Base-by-base conservation (phyloP, 495 filamentous ascomycete genomes). In the Tuber borchii region DNA sequence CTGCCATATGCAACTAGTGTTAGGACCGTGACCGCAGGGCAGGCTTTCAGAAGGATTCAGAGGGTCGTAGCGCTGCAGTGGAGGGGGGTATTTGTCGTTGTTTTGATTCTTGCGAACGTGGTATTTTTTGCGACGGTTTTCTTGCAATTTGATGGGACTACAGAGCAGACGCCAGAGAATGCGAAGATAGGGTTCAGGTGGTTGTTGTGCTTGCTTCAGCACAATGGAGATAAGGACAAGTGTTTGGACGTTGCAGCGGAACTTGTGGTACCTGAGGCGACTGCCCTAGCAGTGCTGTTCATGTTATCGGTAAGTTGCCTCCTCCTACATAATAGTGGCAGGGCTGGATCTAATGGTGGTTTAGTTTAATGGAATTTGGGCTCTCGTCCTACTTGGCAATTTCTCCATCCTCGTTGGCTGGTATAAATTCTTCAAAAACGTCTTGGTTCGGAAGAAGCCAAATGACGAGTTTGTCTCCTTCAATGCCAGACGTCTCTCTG, bases 31-130 rank as follows among this genome's bases (percentile, higher is more conserved):
- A 94, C 93, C 10, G 93, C 96, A 31, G 88, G 91, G 71, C 94
- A 95, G 80, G 94, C 95, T 37, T 97, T 96, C 79, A 89, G 91
- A 74, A 90, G 96, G 70, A 88, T 98, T 46, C 88, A 89, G 71
- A 90, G 93, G 75, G 93, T 98, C 69, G 87, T 98, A n/a, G 89
- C 91, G 82, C 87, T 99, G 4, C 95, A 99, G 84, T 99, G 95
- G 95, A 88, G 96, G 76, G 93, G 93, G 70, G 93, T 97, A 69
- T 88, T 89, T 40, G 90, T 97, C 65, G 93, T 97, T 34, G 85
- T 94, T 45, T 89, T 97, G 80, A 96, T 98, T 76, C 87, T 97
- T 73, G 88, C 88, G 69, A 93, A 97, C 83, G 92, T 97, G 69
- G 89, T 98, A 77, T 94, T 96, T 86, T 95, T 98, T 82, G 90